Evolutionary conservation across 2,329 filamentous ascomycete genomes (phyloP).

Genomic region (Colletotrichum phormii): DNA sequence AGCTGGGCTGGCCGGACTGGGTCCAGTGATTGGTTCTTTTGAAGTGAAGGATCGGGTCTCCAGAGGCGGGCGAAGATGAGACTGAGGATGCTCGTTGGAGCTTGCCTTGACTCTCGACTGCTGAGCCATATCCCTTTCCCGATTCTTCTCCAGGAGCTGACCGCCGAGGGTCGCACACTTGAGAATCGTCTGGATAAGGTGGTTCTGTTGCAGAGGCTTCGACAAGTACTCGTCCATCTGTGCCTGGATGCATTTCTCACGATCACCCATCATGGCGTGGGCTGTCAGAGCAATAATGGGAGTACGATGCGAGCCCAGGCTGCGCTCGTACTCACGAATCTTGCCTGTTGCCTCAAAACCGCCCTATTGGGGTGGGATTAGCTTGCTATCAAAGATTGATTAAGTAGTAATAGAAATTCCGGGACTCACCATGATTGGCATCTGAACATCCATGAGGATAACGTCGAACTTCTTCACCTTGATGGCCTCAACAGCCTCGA

Average conservation of each 20-base stretch:
- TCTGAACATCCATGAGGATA: slow-evolving; percentile 99
- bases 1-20: slow-evolving; percentile 71
- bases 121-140: slow-evolving; percentile 68
- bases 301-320: slow-evolving; percentile 82
- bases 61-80: slow-evolving; percentile 52
- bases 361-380: slow-evolving; percentile 64
- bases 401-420: slow-evolving; percentile 23
- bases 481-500: slow-evolving; percentile 92
- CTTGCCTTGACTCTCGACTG: slow-evolving; percentile 61
- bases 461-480: slow-evolving; percentile 95
- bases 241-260: slow-evolving; percentile 97
- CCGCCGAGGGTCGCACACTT: slow-evolving; percentile 95
- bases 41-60: slow-evolving; percentile 77
- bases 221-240: slow-evolving; percentile 99
- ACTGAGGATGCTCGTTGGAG: slow-evolving; percentile 51
- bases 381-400: slow-evolving; percentile 23
- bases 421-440: slow-evolving; percentile 92
- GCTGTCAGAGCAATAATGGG: slow-evolving; percentile 97
- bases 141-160: slow-evolving; percentile 81
- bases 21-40: slow-evolving; percentile 66
- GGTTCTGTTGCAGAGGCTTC: slow-evolving; percentile 95
- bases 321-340: slow-evolving; percentile 94
- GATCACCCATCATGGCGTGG: slow-evolving; percentile 98
- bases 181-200: slow-evolving; percentile 96
- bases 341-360: slow-evolving; percentile 97